Conservation (phyloP, 345 rosid genomes). For the Sisymbrium altissimum region DNA sequence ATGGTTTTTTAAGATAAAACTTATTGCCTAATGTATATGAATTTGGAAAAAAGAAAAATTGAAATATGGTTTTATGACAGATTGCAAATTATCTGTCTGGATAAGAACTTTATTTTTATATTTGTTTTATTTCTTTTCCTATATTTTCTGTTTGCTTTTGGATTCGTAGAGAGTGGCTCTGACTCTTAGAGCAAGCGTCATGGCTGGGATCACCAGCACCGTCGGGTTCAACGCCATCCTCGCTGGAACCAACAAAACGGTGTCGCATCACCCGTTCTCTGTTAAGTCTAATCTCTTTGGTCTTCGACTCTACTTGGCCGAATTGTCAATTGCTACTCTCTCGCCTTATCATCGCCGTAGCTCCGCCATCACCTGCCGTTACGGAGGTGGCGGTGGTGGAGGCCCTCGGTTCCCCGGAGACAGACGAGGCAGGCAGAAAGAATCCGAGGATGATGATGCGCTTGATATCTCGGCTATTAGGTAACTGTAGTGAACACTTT, state of each 20-base stretch:
- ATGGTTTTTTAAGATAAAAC: too few relatives aligned
- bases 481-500: constrained; percentile 32
- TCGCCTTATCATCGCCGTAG: constrained; percentile 33
- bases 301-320: constrained; percentile 31
- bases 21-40: too few relatives aligned
- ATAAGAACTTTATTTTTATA: constrained; percentile 1
- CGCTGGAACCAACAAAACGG: constrained; percentile 30
- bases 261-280: constrained; percentile 12
- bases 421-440: constrained; percentile 44
- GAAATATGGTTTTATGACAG: too few relatives aligned
- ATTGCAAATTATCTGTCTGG: neutral
- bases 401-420: constrained; percentile 39
- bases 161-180: constrained; percentile 12
- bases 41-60: too few relatives aligned
- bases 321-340: constrained; percentile 24
- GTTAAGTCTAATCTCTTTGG: constrained; percentile 51
- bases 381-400: constrained; percentile 42
- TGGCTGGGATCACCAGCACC: constrained; percentile 64
- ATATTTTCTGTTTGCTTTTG: neutral
- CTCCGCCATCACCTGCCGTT: constrained; percentile 46
- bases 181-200: constrained; percentile 24
- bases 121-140: neutral
- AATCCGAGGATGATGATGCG: constrained; percentile 54
- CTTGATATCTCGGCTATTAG: constrained; percentile 65
- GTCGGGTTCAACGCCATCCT: constrained; percentile 37